These are phyloP conservation scores for Yamadazyma diospyri DNA, from an alignment of 1,139 yeast genomes.

Conservation along the genomic window DNA sequence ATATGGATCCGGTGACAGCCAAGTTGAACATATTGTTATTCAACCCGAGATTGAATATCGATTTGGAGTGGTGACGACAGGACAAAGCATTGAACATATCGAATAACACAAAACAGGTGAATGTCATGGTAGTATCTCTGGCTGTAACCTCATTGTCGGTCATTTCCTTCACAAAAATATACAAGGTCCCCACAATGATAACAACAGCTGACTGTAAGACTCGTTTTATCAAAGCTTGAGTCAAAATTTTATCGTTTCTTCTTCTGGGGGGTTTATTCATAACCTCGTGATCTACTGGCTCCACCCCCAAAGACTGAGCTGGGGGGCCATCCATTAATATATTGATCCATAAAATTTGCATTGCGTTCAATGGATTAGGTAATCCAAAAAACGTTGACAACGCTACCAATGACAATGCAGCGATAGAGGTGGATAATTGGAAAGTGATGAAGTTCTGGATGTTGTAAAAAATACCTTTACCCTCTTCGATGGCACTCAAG, in stretches of 20 bases:
- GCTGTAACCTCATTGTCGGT: slow-evolving; percentile 76
- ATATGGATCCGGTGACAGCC: slow-evolving; percentile 83
- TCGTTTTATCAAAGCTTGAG: slow-evolving; percentile 62
- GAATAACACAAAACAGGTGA: slow-evolving; percentile 89
- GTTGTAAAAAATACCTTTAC: slow-evolving; percentile 92
- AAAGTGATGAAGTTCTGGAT: slow-evolving; percentile 92
- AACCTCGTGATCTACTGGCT: slow-evolving; percentile 92
- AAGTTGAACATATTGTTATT: slow-evolving; percentile 82
- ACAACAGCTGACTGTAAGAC: slow-evolving; percentile 71
- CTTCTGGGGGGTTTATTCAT: slow-evolving; percentile 93
- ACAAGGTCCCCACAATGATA: slow-evolving; percentile 76
- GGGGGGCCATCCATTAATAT: slow-evolving; percentile 99
- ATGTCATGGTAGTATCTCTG: slow-evolving; percentile 98
- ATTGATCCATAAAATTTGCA: slow-evolving; percentile 97
- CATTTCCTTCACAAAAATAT: slow-evolving; percentile 83
- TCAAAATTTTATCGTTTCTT: slow-evolving; percentile 78
- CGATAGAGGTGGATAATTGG: slow-evolving; percentile 92
- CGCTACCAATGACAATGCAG: slow-evolving; percentile 87
- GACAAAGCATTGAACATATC: slow-evolving; percentile 96
- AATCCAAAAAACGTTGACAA: slow-evolving; percentile 80
- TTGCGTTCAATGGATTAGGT: slow-evolving; percentile 96
- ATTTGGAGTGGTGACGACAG: slow-evolving; percentile 83
- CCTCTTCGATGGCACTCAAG: slow-evolving; percentile 89
- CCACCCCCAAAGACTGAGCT: slow-evolving; percentile 95
- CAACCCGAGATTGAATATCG: slow-evolving; percentile 76